Percentiles rank a stretch among this genome's conserved stretches.
phyloP scores from a whole-genome alignment of 208 protist species.

The Zelonia costaricensis region DNA sequence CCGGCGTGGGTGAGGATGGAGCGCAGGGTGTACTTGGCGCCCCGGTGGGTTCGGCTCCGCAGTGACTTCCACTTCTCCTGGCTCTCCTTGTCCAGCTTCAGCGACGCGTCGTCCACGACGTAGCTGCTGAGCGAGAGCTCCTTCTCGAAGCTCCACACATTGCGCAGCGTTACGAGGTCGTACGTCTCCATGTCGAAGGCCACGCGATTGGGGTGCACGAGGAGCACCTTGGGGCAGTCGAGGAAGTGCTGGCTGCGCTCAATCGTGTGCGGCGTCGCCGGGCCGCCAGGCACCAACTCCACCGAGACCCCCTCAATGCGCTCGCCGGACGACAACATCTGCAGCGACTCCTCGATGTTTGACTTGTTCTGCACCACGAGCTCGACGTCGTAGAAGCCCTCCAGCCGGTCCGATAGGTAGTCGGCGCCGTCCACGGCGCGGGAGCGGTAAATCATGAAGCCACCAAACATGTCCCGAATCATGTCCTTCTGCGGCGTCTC shows the following conservation, averaged over 20 bases:
- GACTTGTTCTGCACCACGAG: conserved; percentile 82
- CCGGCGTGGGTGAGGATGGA: conserved; percentile 88
- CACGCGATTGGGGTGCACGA: conserved; percentile 91
- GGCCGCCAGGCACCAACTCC: conserved; percentile 51
- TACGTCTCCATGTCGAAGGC: conserved; percentile 82
- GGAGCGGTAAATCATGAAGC: conserved; percentile 71
- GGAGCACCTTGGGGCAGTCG: conserved; percentile 82
- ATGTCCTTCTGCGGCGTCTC: conserved; percentile 66
- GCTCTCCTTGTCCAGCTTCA: conserved; percentile 63
- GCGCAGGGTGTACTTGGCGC: conserved; percentile 72
- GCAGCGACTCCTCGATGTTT: conserved; percentile 78
- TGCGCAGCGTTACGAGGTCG: conserved; percentile 78
- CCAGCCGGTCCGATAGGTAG: conserved; percentile 67
- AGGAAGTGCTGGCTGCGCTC: conserved; percentile 76
- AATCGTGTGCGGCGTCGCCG: conserved; percentile 56
- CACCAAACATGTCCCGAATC: conserved; percentile 79
- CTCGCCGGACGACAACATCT: conserved; percentile 63
- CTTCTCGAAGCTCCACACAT: conserved; percentile 72
- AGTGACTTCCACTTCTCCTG: conserved; percentile 35
- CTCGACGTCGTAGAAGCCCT: conserved; percentile 90
- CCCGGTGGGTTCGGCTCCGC: conserved; percentile 6
- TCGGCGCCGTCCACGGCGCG: conserved; percentile 63
- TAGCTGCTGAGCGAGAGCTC: conserved; percentile 62
- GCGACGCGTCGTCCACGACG: conserved; percentile 33
- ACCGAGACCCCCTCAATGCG: conserved; percentile 85